Conservation (phyloP, 2,329 filamentous ascomycete genomes). For the Hymenoscyphus fructigenus region DNA sequence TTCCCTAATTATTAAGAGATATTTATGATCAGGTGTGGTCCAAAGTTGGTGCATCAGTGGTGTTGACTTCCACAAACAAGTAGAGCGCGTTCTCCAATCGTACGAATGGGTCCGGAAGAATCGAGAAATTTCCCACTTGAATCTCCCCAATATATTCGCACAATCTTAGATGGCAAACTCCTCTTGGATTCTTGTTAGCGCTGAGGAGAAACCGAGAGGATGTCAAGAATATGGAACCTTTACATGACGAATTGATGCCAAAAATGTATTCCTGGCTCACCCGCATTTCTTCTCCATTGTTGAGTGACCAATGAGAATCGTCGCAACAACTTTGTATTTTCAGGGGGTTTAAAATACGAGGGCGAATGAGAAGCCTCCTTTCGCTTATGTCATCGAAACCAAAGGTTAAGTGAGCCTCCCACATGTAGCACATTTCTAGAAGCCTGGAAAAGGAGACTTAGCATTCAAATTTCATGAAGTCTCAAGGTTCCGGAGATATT, state of each 20-base stretch:
- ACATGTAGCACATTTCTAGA: not conserved
- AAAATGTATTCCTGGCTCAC: not conserved
- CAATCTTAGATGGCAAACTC: too few species aligned
- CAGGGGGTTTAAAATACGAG: not conserved
- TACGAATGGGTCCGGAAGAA: too few species aligned
- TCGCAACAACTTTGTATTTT: constrained; percentile 16
- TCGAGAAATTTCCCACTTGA: too few species aligned
- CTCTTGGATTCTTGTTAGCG: too few species aligned
- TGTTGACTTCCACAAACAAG: not conserved
- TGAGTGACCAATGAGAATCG: constrained; percentile 16
- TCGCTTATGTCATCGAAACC: not conserved
- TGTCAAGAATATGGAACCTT: too few species aligned
- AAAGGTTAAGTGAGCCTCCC: not conserved
- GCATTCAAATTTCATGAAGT: not conserved
- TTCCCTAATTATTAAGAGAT: not conserved
- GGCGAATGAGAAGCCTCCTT: constrained; percentile 7
- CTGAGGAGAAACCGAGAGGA: too few species aligned
- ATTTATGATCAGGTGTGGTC: not conserved
- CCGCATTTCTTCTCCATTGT: constrained; percentile 8
- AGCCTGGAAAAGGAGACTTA: not conserved
- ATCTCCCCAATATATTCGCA: too few species aligned
- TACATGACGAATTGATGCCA: too few species aligned
- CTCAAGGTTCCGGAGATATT: not conserved
- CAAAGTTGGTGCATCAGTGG: not conserved
- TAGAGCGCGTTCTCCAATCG: too few species aligned